phyloP scores from a whole-genome alignment of 2,329 filamentous ascomycete genomes.

The Aspergillus fructus region DNA sequence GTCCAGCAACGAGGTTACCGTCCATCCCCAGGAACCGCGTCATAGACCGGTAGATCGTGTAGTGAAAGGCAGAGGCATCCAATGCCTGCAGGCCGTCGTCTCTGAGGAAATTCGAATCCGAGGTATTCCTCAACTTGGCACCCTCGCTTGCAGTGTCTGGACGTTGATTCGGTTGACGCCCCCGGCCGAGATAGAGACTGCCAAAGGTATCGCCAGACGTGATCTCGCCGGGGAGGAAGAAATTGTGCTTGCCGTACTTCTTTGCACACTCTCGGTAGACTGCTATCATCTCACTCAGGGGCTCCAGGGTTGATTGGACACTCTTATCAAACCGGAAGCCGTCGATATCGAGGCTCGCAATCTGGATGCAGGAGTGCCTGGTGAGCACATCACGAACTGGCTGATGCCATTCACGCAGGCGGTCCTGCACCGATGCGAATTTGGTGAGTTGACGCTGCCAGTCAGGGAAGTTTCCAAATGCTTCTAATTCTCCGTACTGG shows the following conservation, averaged over 20 bases:
- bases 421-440: slow-evolving; percentile 67
- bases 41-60: slow-evolving; percentile 62
- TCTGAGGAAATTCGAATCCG: slow-evolving; percentile 52
- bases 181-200: slow-evolving; percentile 62
- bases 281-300: slow-evolving; percentile 58
- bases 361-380: slow-evolving; percentile 63
- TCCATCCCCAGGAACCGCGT: slow-evolving; percentile 62
- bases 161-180: slow-evolving; percentile 57
- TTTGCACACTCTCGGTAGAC: slow-evolving; percentile 59
- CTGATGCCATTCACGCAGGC: slow-evolving; percentile 63
- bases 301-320: slow-evolving; percentile 62
- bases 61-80: slow-evolving; percentile 63
- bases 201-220: slow-evolving; percentile 62
- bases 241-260: slow-evolving; percentile 59
- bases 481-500: slow-evolving; percentile 63
- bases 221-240: slow-evolving; percentile 64
- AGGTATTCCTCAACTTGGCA: slow-evolving; percentile 46
- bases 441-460: slow-evolving; percentile 65
- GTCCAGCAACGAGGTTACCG: slow-evolving; percentile 55
- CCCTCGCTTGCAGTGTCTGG: slow-evolving; percentile 46
- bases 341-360: slow-evolving; percentile 64
- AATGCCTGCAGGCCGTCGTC: slow-evolving; percentile 53
- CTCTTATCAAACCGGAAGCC: slow-evolving; percentile 68
- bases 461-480: slow-evolving; percentile 63
- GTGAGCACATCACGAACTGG: slow-evolving; percentile 58